phyloP scores from a whole-genome alignment of 2,329 filamentous ascomycete genomes.

The Penicillium sclerotiorum region DNA sequence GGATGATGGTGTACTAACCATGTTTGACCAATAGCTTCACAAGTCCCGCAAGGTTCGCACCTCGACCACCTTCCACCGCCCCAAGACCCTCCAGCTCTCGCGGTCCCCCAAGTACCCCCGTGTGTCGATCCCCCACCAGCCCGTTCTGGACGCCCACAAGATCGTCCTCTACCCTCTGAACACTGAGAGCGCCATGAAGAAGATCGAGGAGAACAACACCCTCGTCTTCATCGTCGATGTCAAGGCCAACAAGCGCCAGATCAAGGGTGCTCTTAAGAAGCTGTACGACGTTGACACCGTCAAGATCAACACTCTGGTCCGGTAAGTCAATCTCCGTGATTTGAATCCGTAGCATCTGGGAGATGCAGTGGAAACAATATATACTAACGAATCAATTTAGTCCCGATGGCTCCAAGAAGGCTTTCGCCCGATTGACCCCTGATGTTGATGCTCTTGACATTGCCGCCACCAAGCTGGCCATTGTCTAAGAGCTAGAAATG shows the following conservation, averaged over 20 bases:
- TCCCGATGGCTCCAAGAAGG: conserved; percentile 98
- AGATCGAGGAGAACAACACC: conserved; percentile 99
- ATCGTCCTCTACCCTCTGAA: conserved; percentile 97
- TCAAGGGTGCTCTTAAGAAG: conserved; percentile 98
- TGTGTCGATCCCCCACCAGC: conserved; percentile 87
- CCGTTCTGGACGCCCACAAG: conserved; percentile 96
- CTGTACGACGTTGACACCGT: conserved; percentile 97
- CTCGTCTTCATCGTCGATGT: conserved; percentile 96
- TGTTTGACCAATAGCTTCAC: conserved; percentile 61
- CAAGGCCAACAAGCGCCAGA: conserved; percentile 99
- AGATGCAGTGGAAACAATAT: no score
- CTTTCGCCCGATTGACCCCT: conserved; percentile 89
- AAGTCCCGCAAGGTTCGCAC: conserved; percentile 92
- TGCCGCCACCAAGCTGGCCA: conserved; percentile 96
- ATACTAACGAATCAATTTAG: conserved; percentile 48
- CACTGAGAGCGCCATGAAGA: conserved; percentile 99
- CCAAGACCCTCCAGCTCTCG: conserved; percentile 92
- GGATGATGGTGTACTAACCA: conserved; percentile 5
- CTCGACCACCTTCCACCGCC: conserved; percentile 94
- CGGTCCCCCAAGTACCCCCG: conserved; percentile 94
- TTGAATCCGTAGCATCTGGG: no score
- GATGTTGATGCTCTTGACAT: conserved; percentile 99
- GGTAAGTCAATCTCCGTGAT: conserved; percentile 59
- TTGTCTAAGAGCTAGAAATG: conserved; percentile 70
- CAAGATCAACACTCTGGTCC: conserved; percentile 99